Conservation (phyloP, 2,329 filamentous ascomycete species). For the Colletotrichum destructivum region DNA sequence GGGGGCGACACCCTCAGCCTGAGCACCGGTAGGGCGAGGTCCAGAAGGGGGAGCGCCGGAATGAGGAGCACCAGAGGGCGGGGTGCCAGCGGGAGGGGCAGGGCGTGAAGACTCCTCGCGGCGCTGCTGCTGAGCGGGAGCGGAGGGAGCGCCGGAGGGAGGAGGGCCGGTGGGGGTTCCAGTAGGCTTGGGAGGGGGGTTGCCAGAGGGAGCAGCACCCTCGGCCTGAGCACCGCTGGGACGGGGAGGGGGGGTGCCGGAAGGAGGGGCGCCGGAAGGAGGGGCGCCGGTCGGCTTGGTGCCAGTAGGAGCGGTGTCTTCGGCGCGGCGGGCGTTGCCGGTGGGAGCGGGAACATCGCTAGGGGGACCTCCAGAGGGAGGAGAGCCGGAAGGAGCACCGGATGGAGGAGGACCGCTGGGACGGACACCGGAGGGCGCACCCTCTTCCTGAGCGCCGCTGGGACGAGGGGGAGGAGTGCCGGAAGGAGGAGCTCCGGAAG, state of each 20-base stretch:
- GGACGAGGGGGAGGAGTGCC: conserved; percentile 14
- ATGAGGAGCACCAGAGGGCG: neutral
- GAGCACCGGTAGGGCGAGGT: conserved; percentile 1
- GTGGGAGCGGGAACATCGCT: neutral
- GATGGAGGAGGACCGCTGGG: conserved; percentile 14
- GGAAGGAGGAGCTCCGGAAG: conserved; percentile 19
- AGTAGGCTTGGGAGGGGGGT: conserved; percentile 7
- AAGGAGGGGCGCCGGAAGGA: conserved; percentile 18
- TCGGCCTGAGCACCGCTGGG: too few relatives aligned
- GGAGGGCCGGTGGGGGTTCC: conserved; percentile 13
- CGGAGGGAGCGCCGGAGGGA: neutral
- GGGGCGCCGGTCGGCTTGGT: conserved; percentile 1
- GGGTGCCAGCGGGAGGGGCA: neutral
- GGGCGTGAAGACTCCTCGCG: neutral
- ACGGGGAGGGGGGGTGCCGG: conserved; percentile 15
- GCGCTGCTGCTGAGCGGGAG: conserved; percentile 8
- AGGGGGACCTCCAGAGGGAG: conserved; percentile 18
- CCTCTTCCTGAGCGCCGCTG: neutral
- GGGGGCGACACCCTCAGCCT: conserved; percentile 2
- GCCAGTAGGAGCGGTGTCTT: conserved; percentile 14
- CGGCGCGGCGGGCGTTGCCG: conserved; percentile 1
- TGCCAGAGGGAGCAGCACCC: conserved; percentile 7
- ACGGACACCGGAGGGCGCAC: conserved; percentile 6
- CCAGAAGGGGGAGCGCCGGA: neutral
- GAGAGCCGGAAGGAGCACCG: conserved; percentile 3